Conservation (phyloP, 2,329 filamentous ascomycete species). For the Ceratocystis alfenasii region DNA sequence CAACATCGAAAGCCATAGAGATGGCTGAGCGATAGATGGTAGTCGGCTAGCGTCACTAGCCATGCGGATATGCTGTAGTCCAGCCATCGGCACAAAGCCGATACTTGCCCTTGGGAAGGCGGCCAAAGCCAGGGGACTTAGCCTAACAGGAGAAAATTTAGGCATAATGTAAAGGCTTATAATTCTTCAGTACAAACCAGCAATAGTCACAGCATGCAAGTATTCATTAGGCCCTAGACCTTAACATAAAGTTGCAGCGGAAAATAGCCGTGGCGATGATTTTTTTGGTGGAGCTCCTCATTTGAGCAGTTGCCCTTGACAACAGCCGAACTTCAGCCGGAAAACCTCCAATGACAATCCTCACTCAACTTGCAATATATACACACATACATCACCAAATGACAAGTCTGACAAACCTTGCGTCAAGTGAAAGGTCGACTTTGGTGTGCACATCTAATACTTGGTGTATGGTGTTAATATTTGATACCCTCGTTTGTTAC, state of each 20-base stretch:
- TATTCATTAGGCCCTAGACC: too few relatives aligned
- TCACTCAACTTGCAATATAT: neutral
- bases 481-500: slow-evolving; percentile 2
- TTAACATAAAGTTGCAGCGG: neutral
- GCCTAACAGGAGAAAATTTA: neutral
- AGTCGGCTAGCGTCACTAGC: slow-evolving; percentile 30
- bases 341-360: neutral
- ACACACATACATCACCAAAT: neutral
- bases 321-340: slow-evolving; percentile 31
- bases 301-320: slow-evolving; percentile 30
- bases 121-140: neutral
- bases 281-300: slow-evolving; percentile 11
- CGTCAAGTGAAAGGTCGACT: neutral
- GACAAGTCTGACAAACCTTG: neutral
- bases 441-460: neutral
- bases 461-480: neutral
- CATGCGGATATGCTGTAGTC: neutral
- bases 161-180: neutral
- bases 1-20: slow-evolving; percentile 58
- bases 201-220: too few relatives aligned
- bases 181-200: too few relatives aligned
- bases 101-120: neutral
- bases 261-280: neutral
- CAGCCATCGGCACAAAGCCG: neutral
- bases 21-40: slow-evolving; percentile 43